Percentiles rank a stretch among this genome's conserved stretches.
phyloP scores from a whole-genome alignment of 257 asterid genomes.

The Ehretia macrophylla region DNA sequence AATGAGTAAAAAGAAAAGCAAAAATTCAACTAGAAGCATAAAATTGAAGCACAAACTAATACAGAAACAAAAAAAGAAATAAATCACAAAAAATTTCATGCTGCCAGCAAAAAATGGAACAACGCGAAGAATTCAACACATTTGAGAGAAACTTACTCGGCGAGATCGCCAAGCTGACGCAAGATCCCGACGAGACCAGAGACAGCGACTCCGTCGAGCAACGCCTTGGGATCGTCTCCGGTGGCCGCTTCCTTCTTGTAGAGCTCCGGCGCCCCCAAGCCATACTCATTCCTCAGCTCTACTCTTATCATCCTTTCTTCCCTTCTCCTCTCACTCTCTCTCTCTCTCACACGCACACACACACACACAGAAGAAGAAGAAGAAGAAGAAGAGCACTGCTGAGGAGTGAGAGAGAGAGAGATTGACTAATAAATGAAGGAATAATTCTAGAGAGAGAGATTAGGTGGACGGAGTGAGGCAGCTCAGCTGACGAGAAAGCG shows the following conservation, averaged over 20 bases:
- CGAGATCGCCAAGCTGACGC: conserved; percentile 95
- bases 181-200: conserved; percentile 86
- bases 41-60: not conserved
- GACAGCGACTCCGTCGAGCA: conserved; percentile 76
- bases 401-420: conserved; percentile 24
- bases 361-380: conserved; percentile 6
- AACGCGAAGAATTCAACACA: not conserved
- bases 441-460: conserved; percentile 22
- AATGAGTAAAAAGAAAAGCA: not conserved
- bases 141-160: conserved; percentile 44
- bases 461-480: conserved; percentile 46
- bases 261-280: conserved; percentile 73
- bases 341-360: conserved; percentile 4
- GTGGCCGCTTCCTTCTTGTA: conserved; percentile 33
- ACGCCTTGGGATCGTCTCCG: conserved; percentile 78
- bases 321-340: conserved; percentile 1
- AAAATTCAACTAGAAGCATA: not conserved
- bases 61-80: conserved; percentile 2
- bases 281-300: conserved; percentile 73
- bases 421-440: conserved; percentile 29
- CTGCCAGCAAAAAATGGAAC: not conserved
- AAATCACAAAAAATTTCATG: not conserved
- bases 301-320: conserved; percentile 46
- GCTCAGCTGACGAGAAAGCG: conserved; percentile 42
- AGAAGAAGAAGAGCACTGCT: conserved; percentile 2